Evolutionary conservation across 1,284 basidiomycete genomes (phyloP).

Genomic region (Mycena citricolor): DNA sequence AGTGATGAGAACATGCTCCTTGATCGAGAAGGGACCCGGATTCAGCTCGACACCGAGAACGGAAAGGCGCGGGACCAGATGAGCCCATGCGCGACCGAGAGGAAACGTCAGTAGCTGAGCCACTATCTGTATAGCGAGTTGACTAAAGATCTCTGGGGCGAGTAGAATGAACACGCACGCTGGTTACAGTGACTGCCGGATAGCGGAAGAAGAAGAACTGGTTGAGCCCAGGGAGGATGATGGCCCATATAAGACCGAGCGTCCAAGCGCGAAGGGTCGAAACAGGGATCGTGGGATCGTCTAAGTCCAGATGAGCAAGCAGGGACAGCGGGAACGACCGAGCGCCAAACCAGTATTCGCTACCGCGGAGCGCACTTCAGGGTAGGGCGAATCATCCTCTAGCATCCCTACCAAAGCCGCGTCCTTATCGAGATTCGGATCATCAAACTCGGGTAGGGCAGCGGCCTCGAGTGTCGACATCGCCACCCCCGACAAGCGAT

Average conservation of each 20-base stretch:
- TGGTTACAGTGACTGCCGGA: constrained; percentile 49
- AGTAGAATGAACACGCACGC: constrained; percentile 30
- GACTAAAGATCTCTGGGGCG: not conserved
- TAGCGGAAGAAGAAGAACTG: constrained; percentile 72
- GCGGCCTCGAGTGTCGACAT: constrained; percentile 33
- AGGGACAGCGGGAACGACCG: not conserved
- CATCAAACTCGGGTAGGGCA: constrained; percentile 50
- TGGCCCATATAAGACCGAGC: constrained; percentile 53
- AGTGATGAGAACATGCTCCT: constrained; percentile 46
- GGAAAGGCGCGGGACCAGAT: constrained; percentile 52
- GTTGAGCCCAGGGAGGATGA: constrained; percentile 59
- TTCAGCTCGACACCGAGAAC: constrained; percentile 61
- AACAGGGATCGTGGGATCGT: constrained; percentile 6
- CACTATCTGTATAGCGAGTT: constrained; percentile 41
- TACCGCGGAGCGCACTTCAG: constrained; percentile 76
- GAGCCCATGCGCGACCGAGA: constrained; percentile 60
- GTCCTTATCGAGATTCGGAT: constrained; percentile 61
- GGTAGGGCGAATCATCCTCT: constrained; percentile 58
- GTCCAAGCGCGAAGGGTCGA: constrained; percentile 46
- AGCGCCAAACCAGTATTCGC: constrained; percentile 48
- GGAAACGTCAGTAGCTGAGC: constrained; percentile 68
- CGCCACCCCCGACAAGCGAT: too few species aligned
- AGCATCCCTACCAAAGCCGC: constrained; percentile 39
- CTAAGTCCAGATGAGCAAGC: not conserved
- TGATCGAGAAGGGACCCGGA: constrained; percentile 72